Percentiles rank a stretch among this genome's conserved stretches.
Conservation (phyloP, 768 basidiomycete genomes). For the Gloeopeniophorella convolvens region DNA sequence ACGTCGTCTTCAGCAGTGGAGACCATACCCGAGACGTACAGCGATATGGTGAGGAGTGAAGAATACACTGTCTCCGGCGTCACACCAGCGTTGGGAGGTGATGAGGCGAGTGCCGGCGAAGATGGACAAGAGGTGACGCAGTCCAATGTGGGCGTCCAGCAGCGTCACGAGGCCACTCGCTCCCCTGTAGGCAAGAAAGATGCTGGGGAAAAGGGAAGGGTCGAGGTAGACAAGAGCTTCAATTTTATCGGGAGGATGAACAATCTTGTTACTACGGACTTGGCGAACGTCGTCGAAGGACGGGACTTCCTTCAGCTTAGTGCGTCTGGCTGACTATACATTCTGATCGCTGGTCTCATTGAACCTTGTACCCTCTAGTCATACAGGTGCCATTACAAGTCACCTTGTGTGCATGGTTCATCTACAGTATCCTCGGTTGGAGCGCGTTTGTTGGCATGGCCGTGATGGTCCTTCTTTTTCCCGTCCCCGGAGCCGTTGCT, state of each 20-base stretch:
- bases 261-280: constrained; percentile 66
- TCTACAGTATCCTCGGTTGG: constrained; percentile 46
- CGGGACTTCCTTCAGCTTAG: constrained; percentile 23
- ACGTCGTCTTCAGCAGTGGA: constrained; percentile 20
- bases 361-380: constrained; percentile 14
- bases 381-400: constrained; percentile 38
- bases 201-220: neutral
- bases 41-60: constrained; percentile 21
- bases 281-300: constrained; percentile 29
- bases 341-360: neutral
- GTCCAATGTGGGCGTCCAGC: no score
- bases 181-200: constrained; percentile 1
- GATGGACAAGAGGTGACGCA: no score
- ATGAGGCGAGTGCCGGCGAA: no score
- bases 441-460: constrained; percentile 38
- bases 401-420: constrained; percentile 34
- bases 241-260: constrained; percentile 75
- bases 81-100: no score
- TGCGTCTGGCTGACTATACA: neutral
- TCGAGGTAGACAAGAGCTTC: no score
- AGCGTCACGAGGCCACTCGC: neutral
- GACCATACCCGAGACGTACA: constrained; percentile 21
- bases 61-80: constrained; percentile 20
- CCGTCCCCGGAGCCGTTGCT: constrained; percentile 37
- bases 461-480: constrained; percentile 35